Conservation (phyloP, 2,329 filamentous ascomycete genomes). For the Ophiostoma pallidulum region DNA sequence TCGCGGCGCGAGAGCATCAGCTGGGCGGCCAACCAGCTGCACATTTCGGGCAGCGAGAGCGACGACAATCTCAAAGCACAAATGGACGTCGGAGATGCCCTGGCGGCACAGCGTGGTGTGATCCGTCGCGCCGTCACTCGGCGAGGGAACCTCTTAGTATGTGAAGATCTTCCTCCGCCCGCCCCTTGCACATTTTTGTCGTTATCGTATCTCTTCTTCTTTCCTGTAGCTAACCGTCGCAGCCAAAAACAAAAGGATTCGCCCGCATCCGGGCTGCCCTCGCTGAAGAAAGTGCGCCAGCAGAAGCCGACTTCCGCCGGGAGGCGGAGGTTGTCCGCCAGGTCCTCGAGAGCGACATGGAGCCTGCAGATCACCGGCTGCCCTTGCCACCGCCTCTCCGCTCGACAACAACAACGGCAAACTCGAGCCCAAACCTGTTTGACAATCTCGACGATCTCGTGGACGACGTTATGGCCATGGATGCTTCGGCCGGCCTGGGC, state of each 20-base stretch:
- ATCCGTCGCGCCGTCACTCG: slow-evolving; percentile 76
- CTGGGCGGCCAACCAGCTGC: slow-evolving; percentile 79
- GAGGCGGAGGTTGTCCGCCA: slow-evolving; percentile 95
- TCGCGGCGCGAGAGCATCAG: slow-evolving; percentile 80
- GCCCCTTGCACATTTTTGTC: background rate
- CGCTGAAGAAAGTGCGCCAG: slow-evolving; percentile 74
- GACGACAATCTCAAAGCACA: slow-evolving; percentile 52
- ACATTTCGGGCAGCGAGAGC: slow-evolving; percentile 73
- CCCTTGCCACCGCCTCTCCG: slow-evolving; percentile 25
- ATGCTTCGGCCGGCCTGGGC: slow-evolving; percentile 28
- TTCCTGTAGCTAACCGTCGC: slow-evolving; percentile 23
- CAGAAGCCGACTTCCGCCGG: slow-evolving; percentile 79
- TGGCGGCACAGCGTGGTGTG: slow-evolving; percentile 57
- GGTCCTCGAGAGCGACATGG: slow-evolving; percentile 79
- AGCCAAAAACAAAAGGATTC: slow-evolving; percentile 96
- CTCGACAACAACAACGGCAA: slow-evolving; percentile 39
- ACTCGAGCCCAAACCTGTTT: slow-evolving; percentile 56
- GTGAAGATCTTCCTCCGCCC: slow-evolving; percentile 23
- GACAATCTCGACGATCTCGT: slow-evolving; percentile 57
- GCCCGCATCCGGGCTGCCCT: slow-evolving; percentile 85
- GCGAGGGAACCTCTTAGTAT: slow-evolving; percentile 77
- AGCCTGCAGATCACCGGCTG: slow-evolving; percentile 33
- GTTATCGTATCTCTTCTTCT: no score
- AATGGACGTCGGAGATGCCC: slow-evolving; percentile 35
- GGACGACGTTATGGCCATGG: slow-evolving; percentile 60